A percentile compares a stretch with the other conserved stretches of the same genome.
Conservation (phyloP, 371 early-diverging fungal genomes). For the Quaeritorhiza haematococci region DNA sequence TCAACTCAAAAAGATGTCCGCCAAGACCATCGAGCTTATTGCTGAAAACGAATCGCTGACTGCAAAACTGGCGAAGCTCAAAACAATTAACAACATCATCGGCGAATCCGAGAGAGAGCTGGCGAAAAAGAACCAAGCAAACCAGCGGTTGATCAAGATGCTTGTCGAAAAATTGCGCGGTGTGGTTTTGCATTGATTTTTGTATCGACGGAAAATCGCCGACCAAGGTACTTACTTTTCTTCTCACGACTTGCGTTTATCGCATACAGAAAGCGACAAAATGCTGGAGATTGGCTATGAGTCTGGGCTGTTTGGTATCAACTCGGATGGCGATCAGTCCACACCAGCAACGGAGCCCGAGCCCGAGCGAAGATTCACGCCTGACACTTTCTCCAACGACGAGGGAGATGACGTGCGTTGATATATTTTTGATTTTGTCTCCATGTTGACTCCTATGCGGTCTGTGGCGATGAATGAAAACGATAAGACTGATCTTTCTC, state of each 20-base stretch:
- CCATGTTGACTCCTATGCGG: too few species aligned
- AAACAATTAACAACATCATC: constrained; percentile 33
- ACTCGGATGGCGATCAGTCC: not conserved
- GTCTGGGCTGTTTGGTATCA: not conserved
- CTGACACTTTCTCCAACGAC: too few species aligned
- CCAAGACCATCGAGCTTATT: constrained; percentile 39
- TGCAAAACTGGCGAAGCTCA: constrained; percentile 30
- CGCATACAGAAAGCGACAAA: constrained; percentile 38
- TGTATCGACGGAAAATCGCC: not conserved
- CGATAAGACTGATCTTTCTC: too few species aligned
- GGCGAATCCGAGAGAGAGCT: constrained; percentile 41
- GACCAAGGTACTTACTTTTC: not conserved
- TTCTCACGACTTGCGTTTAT: not conserved
- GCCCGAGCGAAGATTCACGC: too few species aligned
- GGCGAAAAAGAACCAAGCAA: constrained; percentile 45
- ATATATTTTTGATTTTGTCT: not conserved
- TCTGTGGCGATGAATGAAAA: too few species aligned
- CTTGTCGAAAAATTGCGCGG: constrained; percentile 45
- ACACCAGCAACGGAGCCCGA: not conserved
- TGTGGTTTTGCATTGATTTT: constrained; percentile 3
- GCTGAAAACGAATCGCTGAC: constrained; percentile 41
- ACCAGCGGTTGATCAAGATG: constrained; percentile 46
- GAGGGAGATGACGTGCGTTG: not conserved
- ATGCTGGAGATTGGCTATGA: constrained; percentile 49
- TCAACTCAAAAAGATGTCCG: constrained; percentile 49